Evolutionary conservation across 176 grass and related monocot genomes (phyloP).

Genomic region (Aegilops umbellulata): DNA sequence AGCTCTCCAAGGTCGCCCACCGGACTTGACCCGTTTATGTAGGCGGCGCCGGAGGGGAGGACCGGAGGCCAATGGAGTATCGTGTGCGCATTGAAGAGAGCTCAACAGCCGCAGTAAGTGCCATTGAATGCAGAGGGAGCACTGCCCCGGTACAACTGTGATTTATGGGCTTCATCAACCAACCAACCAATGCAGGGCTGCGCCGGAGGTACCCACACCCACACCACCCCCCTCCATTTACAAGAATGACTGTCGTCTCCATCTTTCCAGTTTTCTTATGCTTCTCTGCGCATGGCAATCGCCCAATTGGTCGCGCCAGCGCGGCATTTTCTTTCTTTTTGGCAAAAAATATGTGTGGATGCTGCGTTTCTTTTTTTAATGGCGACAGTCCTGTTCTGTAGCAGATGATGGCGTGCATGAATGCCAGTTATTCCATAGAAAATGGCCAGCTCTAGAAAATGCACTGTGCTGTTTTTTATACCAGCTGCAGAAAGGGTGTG

Average conservation of each 20-base stretch:
- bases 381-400: constrained; percentile 18
- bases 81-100: constrained; percentile 45
- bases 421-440: constrained; percentile 18
- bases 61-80: constrained; percentile 12
- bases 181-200: constrained; percentile 51
- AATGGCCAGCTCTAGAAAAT: constrained; percentile 18
- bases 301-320: constrained; percentile 30
- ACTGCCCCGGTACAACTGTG: constrained; percentile 40
- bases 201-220: constrained; percentile 6
- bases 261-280: not conserved
- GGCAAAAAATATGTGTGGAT: not conserved
- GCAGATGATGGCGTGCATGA: constrained; percentile 23
- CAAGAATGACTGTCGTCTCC: constrained; percentile 27
- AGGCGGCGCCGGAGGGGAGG: constrained; percentile 12
- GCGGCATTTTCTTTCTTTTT: not conserved
- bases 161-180: constrained; percentile 69
- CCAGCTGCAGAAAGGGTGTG: constrained; percentile 11
- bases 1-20: not conserved
- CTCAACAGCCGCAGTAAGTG: constrained; percentile 43
- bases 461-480: constrained; percentile 20
- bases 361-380: constrained; percentile 3
- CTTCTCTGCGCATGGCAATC: constrained; percentile 5
- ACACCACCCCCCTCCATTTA: constrained; percentile 31
- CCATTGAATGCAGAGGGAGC: constrained; percentile 38
- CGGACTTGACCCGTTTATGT: constrained; percentile 30